phyloP scores from a whole-genome alignment of 1,139 yeast genomes.

The Saccharomyces uvarum region DNA sequence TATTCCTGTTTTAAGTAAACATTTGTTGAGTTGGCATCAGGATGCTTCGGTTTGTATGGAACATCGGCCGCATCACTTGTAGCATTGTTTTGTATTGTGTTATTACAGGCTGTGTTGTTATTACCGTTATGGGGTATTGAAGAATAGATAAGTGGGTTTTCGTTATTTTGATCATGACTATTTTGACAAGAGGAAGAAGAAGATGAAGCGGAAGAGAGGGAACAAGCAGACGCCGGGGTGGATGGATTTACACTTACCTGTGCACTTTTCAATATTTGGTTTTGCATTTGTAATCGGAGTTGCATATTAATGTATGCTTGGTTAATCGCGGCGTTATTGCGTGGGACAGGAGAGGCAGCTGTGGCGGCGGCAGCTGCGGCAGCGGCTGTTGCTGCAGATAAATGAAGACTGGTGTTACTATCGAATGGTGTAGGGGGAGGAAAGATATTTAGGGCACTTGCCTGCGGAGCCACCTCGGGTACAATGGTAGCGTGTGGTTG shows the following conservation, averaged over 20 bases:
- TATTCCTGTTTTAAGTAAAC: neutral
- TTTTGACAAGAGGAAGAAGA: neutral
- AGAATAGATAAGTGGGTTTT: neutral
- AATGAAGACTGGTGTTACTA: neutral
- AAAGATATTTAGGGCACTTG: neutral
- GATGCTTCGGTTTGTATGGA: neutral
- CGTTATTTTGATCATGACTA: neutral
- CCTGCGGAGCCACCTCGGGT: neutral
- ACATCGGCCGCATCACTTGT: neutral
- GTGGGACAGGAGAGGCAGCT: neutral
- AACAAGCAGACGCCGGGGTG: neutral
- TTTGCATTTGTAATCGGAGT: neutral
- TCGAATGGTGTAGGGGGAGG: neutral
- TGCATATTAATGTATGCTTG: neutral
- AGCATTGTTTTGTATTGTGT: neutral
- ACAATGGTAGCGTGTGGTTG: neutral
- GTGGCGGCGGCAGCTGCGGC: neutral
- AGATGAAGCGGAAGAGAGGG: neutral
- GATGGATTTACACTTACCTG: neutral
- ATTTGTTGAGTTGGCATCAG: neutral
- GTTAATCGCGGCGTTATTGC: neutral
- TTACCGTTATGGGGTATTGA: neutral
- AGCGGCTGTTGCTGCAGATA: neutral
- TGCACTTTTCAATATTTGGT: neutral
- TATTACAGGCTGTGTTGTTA: neutral